These are phyloP conservation scores for Euphrasia confusa DNA, from an alignment of 257 asterid genomes.

Conservation along the genomic window DNA sequence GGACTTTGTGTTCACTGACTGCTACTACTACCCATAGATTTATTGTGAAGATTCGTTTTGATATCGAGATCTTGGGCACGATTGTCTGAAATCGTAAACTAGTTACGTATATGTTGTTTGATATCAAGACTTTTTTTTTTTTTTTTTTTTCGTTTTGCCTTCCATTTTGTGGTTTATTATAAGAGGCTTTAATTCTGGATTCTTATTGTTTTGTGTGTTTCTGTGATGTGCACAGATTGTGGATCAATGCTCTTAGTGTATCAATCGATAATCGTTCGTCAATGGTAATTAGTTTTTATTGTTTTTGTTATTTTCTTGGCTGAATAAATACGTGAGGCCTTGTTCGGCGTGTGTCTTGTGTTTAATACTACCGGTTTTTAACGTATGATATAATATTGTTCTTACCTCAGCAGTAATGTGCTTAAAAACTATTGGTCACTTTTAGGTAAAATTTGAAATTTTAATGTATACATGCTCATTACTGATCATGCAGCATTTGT, in stretches of 20 bases:
- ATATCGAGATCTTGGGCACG: background rate
- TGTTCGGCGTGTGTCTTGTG: constrained; percentile 17
- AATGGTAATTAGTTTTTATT: background rate
- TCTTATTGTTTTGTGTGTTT: background rate
- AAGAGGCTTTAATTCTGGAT: background rate
- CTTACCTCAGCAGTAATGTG: background rate
- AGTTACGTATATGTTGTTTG: background rate
- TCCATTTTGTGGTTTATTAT: background rate
- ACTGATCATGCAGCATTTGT: background rate
- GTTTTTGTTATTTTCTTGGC: background rate
- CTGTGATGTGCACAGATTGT: constrained; percentile 11
- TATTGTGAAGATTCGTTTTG: background rate
- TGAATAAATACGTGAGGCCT: constrained; percentile 7
- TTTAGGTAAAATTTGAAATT: background rate
- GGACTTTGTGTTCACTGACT: background rate
- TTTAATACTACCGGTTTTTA: too few species aligned
- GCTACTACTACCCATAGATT: background rate
- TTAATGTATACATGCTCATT: background rate
- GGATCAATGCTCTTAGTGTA: constrained; percentile 1
- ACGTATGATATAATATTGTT: too few species aligned
- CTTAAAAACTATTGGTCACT: background rate
- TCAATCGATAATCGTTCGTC: constrained; percentile 8
- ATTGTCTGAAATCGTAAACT: background rate
- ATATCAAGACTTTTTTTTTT: background rate
- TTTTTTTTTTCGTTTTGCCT: background rate